These are phyloP conservation scores for Knufia petricola DNA, from an alignment of 2,329 filamentous ascomycete species.

Conservation along the genomic window DNA sequence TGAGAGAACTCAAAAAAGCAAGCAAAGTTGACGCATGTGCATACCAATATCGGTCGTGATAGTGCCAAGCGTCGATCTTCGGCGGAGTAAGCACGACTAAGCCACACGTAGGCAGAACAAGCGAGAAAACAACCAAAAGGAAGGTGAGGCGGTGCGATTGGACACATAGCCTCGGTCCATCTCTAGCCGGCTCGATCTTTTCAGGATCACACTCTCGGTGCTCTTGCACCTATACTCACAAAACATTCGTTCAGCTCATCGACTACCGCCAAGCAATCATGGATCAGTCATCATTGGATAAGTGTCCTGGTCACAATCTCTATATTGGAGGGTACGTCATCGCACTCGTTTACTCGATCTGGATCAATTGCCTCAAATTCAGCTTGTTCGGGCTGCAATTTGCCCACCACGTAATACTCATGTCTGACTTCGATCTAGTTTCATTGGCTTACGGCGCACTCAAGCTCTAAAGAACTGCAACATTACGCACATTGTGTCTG, in stretches of 20 bases:
- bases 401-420: not conserved
- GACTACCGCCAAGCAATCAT: slow-evolving; percentile 9
- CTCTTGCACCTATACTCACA: too few species aligned
- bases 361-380: not conserved
- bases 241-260: not conserved
- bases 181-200: too few species aligned
- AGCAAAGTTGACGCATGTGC: too few species aligned
- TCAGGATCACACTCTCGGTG: too few species aligned
- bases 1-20: too few species aligned
- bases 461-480: slow-evolving; percentile 59
- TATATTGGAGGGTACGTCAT: slow-evolving; percentile 63
- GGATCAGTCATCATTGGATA: slow-evolving; percentile 19
- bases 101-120: too few species aligned
- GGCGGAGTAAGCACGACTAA: too few species aligned
- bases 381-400: not conserved
- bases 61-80: too few species aligned
- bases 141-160: too few species aligned
- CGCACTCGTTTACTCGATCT: not conserved
- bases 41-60: too few species aligned
- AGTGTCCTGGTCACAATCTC: slow-evolving; percentile 57
- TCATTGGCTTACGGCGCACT: slow-evolving; percentile 67
- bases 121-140: too few species aligned
- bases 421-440: slow-evolving; percentile 40
- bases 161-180: too few species aligned
- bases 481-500: slow-evolving; percentile 87